A percentile compares a stretch with the other conserved stretches of the same genome.
Evolutionary conservation across 495 filamentous ascomycete genomes (phyloP).

Genomic region (Pyrenopolyporus hunteri): DNA sequence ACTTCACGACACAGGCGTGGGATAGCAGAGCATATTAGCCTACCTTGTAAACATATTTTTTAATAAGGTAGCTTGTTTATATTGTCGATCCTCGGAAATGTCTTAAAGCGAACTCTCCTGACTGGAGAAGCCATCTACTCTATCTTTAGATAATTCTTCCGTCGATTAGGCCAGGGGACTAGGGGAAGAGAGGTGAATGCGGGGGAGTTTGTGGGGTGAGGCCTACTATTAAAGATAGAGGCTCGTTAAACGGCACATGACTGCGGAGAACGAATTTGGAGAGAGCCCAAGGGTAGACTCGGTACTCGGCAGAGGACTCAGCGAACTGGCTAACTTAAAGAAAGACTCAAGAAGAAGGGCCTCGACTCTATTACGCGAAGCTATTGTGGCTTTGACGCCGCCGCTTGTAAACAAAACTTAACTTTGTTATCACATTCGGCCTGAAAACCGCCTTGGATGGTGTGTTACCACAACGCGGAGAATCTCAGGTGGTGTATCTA

Average conservation of each 20-base stretch:
- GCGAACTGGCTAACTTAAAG: conserved; percentile 13
- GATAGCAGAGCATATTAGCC: conserved; percentile 32
- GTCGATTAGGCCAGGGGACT: conserved; percentile 23
- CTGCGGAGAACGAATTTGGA: conserved; percentile 33
- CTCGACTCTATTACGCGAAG: not conserved
- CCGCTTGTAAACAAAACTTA: not conserved
- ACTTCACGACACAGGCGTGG: conserved; percentile 20
- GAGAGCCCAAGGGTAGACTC: conserved; percentile 24
- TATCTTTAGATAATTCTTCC: conserved; percentile 35
- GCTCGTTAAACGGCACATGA: conserved; percentile 27
- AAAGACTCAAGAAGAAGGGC: not conserved
- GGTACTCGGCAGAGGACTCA: conserved; percentile 30
- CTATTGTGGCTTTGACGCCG: not conserved
- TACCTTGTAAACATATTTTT: conserved; percentile 22
- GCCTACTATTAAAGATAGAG: conserved; percentile 19
- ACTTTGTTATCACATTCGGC: not conserved
- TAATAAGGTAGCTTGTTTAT: conserved; percentile 36
- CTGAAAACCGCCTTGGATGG: not conserved
- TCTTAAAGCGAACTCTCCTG: conserved; percentile 20
- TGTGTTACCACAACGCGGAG: not conserved
- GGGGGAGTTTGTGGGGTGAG: conserved; percentile 37
- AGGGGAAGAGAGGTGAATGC: conserved; percentile 20
- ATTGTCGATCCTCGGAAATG: conserved; percentile 37
- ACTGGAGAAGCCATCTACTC: conserved; percentile 9
- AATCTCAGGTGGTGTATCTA: not conserved